Base-by-base conservation (phyloP, 2,329 filamentous ascomycete species). In the Neonectria magnoliae region DNA sequence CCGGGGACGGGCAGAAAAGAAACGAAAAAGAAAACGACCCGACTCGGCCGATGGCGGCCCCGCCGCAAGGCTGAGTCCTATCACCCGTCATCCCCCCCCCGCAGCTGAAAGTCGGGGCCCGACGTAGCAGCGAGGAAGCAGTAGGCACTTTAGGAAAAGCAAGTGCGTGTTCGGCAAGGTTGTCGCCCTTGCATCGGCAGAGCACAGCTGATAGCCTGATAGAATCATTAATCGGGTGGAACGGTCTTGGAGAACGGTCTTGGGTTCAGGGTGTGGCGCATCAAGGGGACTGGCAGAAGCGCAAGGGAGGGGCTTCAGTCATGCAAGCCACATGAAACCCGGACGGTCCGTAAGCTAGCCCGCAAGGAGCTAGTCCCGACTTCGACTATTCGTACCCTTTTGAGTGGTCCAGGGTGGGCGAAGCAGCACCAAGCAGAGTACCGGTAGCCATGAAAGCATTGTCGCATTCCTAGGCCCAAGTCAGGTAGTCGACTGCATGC, bases 141-240 rank as follows among this genome's bases (percentile, higher is more conserved):
- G 14, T 9, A 38, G 14, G 36, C 36, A 38, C 36, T 38, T 13
- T n/a, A 60, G 47, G 18, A 29, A 47, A 45, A 14, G 50, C 45
- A 60, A 20, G 51, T 27, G 33, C 58, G 51, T 33, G 38, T 44
- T 45, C 44, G 44, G 38, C 38, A n/a, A 41, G 38, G 16, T 18
- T 41, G 8, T 51, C 50, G 56, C 60, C 60, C 60, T 63, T 58
- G 60, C 55, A 63, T 63, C 50, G 42, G 54, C 38, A 57, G 53
- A 53, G 18, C 33, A 29, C 47, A 57, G 59, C 33, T 47, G 38
- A 45, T 44, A 29, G 16, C 56, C n/a, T 25, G 38, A 42, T 47
- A 53, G 48, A 51, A 38, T 16, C 29, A 27, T 33, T 20, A 22
- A 57, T 47, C 54, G 56, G 56, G 27, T 22, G 36, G 25, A 25